These are phyloP conservation scores for Rhizopogon rudus DNA, from an alignment of 768 basidiomycete species.

Conservation along the genomic window DNA sequence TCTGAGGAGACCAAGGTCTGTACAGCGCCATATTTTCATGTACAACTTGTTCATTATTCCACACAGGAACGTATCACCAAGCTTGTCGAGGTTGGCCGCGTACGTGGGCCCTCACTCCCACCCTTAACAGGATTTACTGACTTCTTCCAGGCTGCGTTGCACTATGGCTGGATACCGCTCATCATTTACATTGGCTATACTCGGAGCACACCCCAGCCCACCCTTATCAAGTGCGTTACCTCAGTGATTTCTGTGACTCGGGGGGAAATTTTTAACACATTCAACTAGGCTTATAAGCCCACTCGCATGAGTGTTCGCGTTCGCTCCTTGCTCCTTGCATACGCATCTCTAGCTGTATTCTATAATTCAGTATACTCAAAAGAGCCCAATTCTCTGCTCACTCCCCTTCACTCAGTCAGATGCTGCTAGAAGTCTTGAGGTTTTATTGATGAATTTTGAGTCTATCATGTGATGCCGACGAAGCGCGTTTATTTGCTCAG, in stretches of 20 bases:
- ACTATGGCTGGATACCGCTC: constrained; percentile 95
- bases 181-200: constrained; percentile 96
- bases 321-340: constrained; percentile 2
- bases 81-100: constrained; percentile 75
- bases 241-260: not conserved
- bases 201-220: constrained; percentile 89
- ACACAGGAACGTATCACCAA: constrained; percentile 77
- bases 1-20: constrained; percentile 88
- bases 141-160: constrained; percentile 67
- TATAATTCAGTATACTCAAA: constrained; percentile 18
- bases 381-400: not conserved
- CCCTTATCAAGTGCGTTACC: constrained; percentile 87
- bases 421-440: not conserved
- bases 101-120: constrained; percentile 33
- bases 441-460: not conserved
- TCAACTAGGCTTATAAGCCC: constrained; percentile 81
- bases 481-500: not conserved
- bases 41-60: not conserved
- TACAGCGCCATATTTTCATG: not conserved
- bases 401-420: not conserved
- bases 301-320: constrained; percentile 56
- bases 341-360: constrained; percentile 19
- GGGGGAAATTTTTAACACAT: not conserved
- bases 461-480: not conserved
- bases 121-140: constrained; percentile 2